Percentiles rank a stretch among this genome's conserved stretches.
Conservation (phyloP, 2,329 filamentous ascomycete species). For the Aureobasidium vineae region DNA sequence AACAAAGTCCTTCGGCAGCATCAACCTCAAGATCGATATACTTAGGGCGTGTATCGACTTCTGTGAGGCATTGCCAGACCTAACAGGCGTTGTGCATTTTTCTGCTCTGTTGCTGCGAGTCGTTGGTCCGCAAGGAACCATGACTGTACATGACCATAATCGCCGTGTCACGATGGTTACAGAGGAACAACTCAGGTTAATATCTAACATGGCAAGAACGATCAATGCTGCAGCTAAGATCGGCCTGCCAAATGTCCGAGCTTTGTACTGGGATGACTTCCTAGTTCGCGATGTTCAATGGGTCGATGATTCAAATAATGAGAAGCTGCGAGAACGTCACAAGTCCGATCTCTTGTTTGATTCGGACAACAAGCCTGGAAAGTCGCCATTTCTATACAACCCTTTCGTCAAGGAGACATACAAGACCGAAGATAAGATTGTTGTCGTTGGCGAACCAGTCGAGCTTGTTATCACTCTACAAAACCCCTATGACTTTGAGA, state of each 20-base stretch:
- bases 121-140: constrained; percentile 59
- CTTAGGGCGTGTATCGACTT: constrained; percentile 88
- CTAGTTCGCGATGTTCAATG: constrained; percentile 75
- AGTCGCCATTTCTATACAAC: constrained; percentile 92
- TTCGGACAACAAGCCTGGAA: constrained; percentile 29
- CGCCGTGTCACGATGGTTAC: constrained; percentile 65
- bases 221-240: constrained; percentile 72
- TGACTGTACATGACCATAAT: constrained; percentile 31
- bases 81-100: constrained; percentile 82
- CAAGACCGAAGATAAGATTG: constrained; percentile 53
- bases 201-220: constrained; percentile 82
- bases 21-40: constrained; percentile 78
- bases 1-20: constrained; percentile 64
- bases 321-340: constrained; percentile 55
- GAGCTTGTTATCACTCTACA: constrained; percentile 82
- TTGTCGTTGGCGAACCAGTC: constrained; percentile 74
- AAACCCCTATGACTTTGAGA: constrained; percentile 90
- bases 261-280: constrained; percentile 97
- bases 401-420: constrained; percentile 73
- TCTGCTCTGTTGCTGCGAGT: constrained; percentile 81
- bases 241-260: constrained; percentile 66
- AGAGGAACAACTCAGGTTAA: constrained; percentile 83
- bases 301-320: constrained; percentile 48
- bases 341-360: constrained; percentile 30
- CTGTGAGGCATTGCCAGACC: constrained; percentile 89